Base-by-base conservation (phyloP, 2,329 filamentous ascomycete genomes). In the Aspergillus chevalieri region DNA sequence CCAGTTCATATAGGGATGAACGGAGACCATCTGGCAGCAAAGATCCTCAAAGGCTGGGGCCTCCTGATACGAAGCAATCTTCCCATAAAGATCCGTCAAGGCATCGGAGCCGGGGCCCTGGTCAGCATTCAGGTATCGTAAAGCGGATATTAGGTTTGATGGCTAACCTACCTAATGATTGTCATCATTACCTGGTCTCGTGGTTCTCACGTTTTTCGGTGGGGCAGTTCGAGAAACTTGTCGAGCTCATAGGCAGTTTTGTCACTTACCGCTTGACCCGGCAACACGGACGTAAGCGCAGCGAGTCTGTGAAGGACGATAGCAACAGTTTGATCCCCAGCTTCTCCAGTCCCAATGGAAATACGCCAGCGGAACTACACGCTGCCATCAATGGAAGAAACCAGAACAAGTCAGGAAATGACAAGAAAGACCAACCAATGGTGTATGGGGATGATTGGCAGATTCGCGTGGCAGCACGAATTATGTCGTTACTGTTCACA, bases 381-480 rank as follows among this genome's bases (percentile, higher is more conserved):
- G 86, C 88, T 30, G 87, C 87, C n/a, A 77, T 94, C 15, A 84
- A 73, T 64, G 65, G 72, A 54, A 63, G 71, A 47, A 60, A 57
- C 30, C 52, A 64, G 22, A 70, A 74, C 9, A 83, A 80, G 62
- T 81, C 78, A 61, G 66, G 74, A 17, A 80, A 80, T 47, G 78
- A 80, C 28, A 74, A 77, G 26, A 71, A 73, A 38, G 71, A 74
- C 24, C 66, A 68, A 43, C 69, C 77, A 6, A 76, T 83, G 2
- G 71, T 82, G 0, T 94, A 93, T 64, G 77, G 79, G 17, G 87
- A 92, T 51, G 91, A 95, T 63, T 96, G 91, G 91, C 90, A 95
- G 67, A 82, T 95, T 49, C 86, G 83, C 65, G 87, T 87, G 9
- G 86, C 86, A 6, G 85, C 89, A 3, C 84, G 85, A 57, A 82